Evolutionary conservation across 2,329 filamentous ascomycete genomes (phyloP).

Genomic region (Trichophyton rubrum): DNA sequence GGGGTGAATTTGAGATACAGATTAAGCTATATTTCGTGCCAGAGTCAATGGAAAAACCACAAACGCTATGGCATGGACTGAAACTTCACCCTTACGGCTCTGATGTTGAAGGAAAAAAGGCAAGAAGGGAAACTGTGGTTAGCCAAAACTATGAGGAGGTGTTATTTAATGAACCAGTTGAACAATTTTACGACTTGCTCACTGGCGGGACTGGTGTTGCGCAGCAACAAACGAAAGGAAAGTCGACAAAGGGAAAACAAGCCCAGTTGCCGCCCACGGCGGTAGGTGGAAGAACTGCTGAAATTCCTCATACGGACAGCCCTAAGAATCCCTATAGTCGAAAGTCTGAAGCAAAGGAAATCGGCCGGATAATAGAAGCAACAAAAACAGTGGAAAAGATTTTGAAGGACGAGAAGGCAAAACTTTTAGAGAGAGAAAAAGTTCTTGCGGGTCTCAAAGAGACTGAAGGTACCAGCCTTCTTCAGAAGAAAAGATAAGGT

Average conservation of each 20-base stretch:
- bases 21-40: slow-evolving; percentile 88
- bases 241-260: slow-evolving; percentile 48
- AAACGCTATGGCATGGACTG: slow-evolving; percentile 87
- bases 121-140: slow-evolving; percentile 52
- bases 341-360: slow-evolving; percentile 56
- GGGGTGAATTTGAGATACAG: slow-evolving; percentile 96
- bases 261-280: slow-evolving; percentile 29
- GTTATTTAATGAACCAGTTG: slow-evolving; percentile 92
- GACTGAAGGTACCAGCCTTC: slow-evolving; percentile 30
- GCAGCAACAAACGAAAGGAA: slow-evolving; percentile 33
- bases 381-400: slow-evolving; percentile 46
- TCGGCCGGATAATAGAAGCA: slow-evolving; percentile 51
- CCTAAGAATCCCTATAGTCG: slow-evolving; percentile 61
- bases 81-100: slow-evolving; percentile 79
- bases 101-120: slow-evolving; percentile 60
- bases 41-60: slow-evolving; percentile 80
- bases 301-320: slow-evolving; percentile 57
- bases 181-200: slow-evolving; percentile 77
- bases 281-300: slow-evolving; percentile 56
- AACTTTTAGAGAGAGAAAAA: slow-evolving; percentile 48
- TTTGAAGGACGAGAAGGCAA: slow-evolving; percentile 53
- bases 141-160: slow-evolving; percentile 86
- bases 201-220: slow-evolving; percentile 51
- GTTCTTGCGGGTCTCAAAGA: slow-evolving; percentile 42
- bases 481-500: slow-evolving; percentile 31